These are phyloP conservation scores for Arthrinium puccinioides DNA, from an alignment of 2,329 filamentous ascomycete species.

Conservation along the genomic window DNA sequence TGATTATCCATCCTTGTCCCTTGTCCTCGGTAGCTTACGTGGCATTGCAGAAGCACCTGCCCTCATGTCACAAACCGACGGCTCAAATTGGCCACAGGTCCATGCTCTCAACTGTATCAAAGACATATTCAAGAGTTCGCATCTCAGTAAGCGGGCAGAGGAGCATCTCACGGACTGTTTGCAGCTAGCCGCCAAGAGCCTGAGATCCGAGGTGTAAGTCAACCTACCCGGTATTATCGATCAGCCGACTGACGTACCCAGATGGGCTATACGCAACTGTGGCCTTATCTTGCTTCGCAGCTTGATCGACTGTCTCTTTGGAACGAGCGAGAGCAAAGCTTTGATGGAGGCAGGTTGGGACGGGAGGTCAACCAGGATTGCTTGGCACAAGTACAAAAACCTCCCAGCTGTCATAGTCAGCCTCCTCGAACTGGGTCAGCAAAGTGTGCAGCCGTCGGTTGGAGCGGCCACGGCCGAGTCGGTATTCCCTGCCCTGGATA, in stretches of 20 bases:
- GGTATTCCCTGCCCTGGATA: slow-evolving; percentile 77
- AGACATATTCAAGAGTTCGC: slow-evolving; percentile 81
- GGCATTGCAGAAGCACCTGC: slow-evolving; percentile 49
- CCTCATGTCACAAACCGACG: slow-evolving; percentile 48
- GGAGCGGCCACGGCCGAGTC: slow-evolving; percentile 52
- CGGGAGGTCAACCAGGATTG: slow-evolving; percentile 55
- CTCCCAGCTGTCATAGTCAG: slow-evolving; percentile 57
- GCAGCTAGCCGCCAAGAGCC: slow-evolving; percentile 69
- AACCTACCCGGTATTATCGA: neutral
- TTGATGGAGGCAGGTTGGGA: slow-evolving; percentile 57
- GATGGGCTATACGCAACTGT: slow-evolving; percentile 93
- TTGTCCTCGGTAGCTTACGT: slow-evolving; percentile 57
- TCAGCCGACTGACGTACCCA: slow-evolving; percentile 20
- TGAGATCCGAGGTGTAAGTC: slow-evolving; percentile 69
- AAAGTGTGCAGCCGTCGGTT: slow-evolving; percentile 23
- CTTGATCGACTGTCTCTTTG: slow-evolving; percentile 71
- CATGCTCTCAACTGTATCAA: slow-evolving; percentile 92
- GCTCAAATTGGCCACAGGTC: slow-evolving; percentile 74
- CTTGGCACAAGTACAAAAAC: slow-evolving; percentile 62
- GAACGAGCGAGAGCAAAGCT: slow-evolving; percentile 64
- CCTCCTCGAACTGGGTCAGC: slow-evolving; percentile 48
- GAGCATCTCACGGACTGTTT: slow-evolving; percentile 66
- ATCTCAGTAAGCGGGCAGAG: slow-evolving; percentile 66
- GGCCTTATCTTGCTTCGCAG: slow-evolving; percentile 83
- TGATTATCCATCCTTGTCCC: slow-evolving; percentile 51